phyloP scores from a whole-genome alignment of 2,329 filamentous ascomycete species.

The Fusarium tuaranense region DNA sequence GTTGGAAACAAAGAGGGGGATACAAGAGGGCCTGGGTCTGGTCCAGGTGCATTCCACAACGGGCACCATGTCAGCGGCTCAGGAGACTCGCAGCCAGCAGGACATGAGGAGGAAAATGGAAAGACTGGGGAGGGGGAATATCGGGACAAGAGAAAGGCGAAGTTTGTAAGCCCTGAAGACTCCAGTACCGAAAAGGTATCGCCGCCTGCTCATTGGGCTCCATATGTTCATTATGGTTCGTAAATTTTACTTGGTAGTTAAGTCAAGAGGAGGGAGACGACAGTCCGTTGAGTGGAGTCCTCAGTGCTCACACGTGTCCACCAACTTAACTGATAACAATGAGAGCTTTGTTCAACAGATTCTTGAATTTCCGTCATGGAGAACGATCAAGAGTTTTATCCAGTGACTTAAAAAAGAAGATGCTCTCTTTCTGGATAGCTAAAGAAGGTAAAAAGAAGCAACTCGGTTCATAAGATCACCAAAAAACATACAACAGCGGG shows the following conservation, averaged over 20 bases:
- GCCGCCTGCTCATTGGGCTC: not conserved
- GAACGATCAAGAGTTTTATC: too few species aligned
- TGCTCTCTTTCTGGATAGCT: too few species aligned
- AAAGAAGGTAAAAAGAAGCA: too few species aligned
- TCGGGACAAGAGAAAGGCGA: not conserved
- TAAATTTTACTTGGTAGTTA: not conserved
- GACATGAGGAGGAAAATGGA: not conserved
- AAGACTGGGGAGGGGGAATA: not conserved
- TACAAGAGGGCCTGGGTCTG: not conserved
- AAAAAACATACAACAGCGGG: too few species aligned
- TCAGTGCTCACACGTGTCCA: not conserved
- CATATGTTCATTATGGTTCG: not conserved
- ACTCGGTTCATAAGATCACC: too few species aligned
- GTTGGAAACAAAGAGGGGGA: not conserved
- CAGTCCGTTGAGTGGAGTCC: not conserved
- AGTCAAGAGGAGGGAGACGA: not conserved
- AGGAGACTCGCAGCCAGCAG: not conserved
- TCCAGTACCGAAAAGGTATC: not conserved
- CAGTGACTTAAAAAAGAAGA: too few species aligned
- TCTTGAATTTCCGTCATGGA: not conserved
- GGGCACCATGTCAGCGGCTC: not conserved
- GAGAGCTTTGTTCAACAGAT: not conserved
- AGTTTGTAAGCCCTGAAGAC: not conserved
- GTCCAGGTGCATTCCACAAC: not conserved
- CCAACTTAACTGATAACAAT: not conserved